Evolutionary conservation across 805 yeast genomes (phyloP).

Genomic region (Naumovozyma dairenensis): DNA sequence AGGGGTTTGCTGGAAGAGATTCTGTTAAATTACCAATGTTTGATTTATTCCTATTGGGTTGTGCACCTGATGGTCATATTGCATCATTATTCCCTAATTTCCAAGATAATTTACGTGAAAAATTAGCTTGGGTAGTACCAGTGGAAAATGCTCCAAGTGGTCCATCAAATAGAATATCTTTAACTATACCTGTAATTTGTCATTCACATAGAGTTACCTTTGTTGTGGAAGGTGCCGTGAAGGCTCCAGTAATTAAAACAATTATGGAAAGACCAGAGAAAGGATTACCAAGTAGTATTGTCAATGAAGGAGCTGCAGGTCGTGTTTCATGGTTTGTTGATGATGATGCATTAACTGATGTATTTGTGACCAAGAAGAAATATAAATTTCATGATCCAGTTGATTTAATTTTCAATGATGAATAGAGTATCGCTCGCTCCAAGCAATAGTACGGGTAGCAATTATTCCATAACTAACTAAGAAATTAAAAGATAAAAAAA

Average conservation of each 20-base stretch:
- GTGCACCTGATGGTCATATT: constrained; percentile 96
- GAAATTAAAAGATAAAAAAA: no score
- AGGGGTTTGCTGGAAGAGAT: constrained; percentile 91
- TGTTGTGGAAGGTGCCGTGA: constrained; percentile 93
- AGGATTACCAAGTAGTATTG: constrained; percentile 87
- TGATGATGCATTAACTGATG: constrained; percentile 79
- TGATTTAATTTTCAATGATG: neutral
- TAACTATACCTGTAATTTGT: constrained; percentile 89
- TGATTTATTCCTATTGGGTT: constrained; percentile 82
- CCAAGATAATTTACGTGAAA: constrained; percentile 79
- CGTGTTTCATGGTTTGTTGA: constrained; percentile 96
- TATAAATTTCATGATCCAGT: constrained; percentile 17
- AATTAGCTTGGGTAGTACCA: constrained; percentile 91
- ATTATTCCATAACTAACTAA: no score
- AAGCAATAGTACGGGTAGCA: no score
- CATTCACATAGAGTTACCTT: constrained; percentile 88
- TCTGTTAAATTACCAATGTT: constrained; percentile 93
- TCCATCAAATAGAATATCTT: constrained; percentile 75
- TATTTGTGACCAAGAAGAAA: constrained; percentile 34
- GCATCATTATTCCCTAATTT: constrained; percentile 89
- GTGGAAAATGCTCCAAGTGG: constrained; percentile 87
- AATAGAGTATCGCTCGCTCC: no score
- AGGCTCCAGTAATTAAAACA: constrained; percentile 82
- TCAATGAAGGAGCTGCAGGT: constrained; percentile 94
- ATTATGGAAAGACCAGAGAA: constrained; percentile 96